Evolutionary conservation across 2,329 filamentous ascomycete species (phyloP), one percentile per base, ranked within the genome.

Genomic region (Diplodia scrobiculata): DNA sequence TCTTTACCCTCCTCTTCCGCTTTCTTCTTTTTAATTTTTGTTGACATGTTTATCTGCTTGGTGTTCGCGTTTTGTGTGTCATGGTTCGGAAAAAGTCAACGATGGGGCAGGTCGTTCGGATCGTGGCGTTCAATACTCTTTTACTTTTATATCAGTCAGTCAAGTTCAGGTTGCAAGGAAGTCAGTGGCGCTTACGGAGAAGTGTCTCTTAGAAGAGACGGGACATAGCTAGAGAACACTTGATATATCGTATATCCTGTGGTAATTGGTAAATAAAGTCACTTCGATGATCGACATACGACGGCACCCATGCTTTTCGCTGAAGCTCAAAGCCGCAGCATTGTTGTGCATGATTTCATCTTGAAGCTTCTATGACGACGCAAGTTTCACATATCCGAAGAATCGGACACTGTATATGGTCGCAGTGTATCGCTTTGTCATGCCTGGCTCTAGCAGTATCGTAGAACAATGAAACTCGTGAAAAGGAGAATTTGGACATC

Each of bases 381-480:
- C 41, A 19, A 10, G n/a, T 45, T 10, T 45, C 41, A 45, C 41
- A 19, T 7, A n/a, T 45, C n/a, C 41, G 19, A n/a, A 45, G n/a
- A 19, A 19, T 19, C 17, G 41, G n/a, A 45, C n/a, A 19, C 17
- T 45, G 41, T n/a, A 45, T 25, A 5, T 21, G 27, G 38, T 48
- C n/a, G 58, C 58, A 62, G 58, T 62, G 58, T 50, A 62, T 62
- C 58, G 58, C 58, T 50, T 62, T 62, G 58, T 50, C 27, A 47
- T 62, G 45, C 27, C 58, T 47, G 25, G 17, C 11, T 60, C 32
- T 32, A 38, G n/a, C n/a, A 50, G 29, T 29, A 25, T 21, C 25
- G 38, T 21, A 60, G 13, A 29, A 52, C 17, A 29, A 19, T n/a
- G 14, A 60, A 27, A 60, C 14, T 36, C 41, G n/a, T 19, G 17